Evolutionary conservation across 2,329 filamentous ascomycete species (phyloP).

Genomic region (Pseudogymnoascus sp.): DNA sequence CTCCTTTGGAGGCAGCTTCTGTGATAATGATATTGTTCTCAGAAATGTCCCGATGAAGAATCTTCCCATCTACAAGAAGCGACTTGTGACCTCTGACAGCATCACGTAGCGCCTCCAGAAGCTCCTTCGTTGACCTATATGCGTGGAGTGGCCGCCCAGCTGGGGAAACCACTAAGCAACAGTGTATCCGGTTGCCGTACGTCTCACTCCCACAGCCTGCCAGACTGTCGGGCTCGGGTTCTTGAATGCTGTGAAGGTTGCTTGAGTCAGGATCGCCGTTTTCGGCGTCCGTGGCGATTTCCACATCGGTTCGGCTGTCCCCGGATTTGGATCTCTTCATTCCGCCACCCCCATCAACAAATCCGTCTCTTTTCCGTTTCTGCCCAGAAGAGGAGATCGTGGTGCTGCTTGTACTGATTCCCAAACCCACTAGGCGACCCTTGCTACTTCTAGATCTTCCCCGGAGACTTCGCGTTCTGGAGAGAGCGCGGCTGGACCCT

Average conservation of each 20-base stretch:
- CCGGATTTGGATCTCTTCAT: constrained; percentile 19
- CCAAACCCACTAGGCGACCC: constrained; percentile 2
- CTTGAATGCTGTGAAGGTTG: constrained; percentile 17
- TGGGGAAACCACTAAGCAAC: constrained; percentile 26
- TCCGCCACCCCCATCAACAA: constrained; percentile 12
- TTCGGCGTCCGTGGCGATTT: neutral
- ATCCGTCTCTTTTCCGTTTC: constrained; percentile 18
- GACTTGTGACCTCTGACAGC: constrained; percentile 31
- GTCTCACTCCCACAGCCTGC: constrained; percentile 16
- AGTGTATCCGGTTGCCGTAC: constrained; percentile 26
- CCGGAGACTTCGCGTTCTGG: constrained; percentile 11
- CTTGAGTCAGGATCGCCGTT: neutral
- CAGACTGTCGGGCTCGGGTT: constrained; percentile 19
- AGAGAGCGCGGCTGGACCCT: constrained; percentile 16
- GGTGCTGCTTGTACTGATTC: constrained; percentile 5
- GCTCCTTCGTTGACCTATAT: constrained; percentile 25
- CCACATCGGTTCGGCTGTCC: neutral
- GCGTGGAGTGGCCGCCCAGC: constrained; percentile 23
- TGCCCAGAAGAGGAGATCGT: constrained; percentile 8
- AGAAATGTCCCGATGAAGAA: constrained; percentile 32
- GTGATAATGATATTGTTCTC: constrained; percentile 32
- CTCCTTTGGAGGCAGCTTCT: constrained; percentile 10
- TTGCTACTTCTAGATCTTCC: neutral
- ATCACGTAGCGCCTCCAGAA: constrained; percentile 29
- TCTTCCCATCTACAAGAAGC: constrained; percentile 26